These are phyloP conservation scores for Murraya koenigii DNA, from an alignment of 345 rosid genomes.

Conservation along the genomic window DNA sequence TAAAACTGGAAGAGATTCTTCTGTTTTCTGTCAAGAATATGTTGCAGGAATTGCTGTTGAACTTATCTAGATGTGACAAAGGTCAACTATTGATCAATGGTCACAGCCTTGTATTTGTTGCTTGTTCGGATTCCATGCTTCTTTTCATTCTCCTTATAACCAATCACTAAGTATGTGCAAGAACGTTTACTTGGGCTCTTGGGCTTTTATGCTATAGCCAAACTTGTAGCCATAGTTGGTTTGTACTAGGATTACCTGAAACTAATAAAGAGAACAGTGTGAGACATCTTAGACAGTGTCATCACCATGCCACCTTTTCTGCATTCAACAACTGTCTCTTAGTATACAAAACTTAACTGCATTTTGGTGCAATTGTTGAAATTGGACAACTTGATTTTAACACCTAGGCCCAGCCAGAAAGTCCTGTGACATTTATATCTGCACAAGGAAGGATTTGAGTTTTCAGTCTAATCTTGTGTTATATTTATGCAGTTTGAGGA, in stretches of 20 bases:
- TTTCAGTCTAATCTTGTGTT: constrained; percentile 9
- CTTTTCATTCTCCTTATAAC: too few relatives aligned
- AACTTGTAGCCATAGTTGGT: neutral
- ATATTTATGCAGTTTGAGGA: constrained; percentile 48
- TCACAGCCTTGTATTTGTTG: too few relatives aligned
- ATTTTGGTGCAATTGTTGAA: neutral
- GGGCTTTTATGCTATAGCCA: neutral
- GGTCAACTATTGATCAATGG: too few relatives aligned
- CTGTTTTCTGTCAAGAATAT: neutral
- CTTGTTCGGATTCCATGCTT: too few relatives aligned
- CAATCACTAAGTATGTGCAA: neutral
- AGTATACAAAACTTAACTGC: neutral
- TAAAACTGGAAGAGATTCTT: neutral
- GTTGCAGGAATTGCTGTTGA: neutral
- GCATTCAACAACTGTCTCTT: neutral
- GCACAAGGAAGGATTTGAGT: neutral
- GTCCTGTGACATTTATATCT: neutral
- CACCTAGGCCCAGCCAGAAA: neutral
- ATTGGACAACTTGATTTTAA: neutral
- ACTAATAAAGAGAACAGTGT: neutral
- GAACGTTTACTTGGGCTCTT: neutral
- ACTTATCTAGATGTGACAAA: neutral
- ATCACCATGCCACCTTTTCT: neutral
- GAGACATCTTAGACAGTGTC: neutral
- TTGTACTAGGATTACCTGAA: neutral